Evolutionary conservation across 148 eudicot species (phyloP).

Genomic region (Vaccinium darrowii): DNA sequence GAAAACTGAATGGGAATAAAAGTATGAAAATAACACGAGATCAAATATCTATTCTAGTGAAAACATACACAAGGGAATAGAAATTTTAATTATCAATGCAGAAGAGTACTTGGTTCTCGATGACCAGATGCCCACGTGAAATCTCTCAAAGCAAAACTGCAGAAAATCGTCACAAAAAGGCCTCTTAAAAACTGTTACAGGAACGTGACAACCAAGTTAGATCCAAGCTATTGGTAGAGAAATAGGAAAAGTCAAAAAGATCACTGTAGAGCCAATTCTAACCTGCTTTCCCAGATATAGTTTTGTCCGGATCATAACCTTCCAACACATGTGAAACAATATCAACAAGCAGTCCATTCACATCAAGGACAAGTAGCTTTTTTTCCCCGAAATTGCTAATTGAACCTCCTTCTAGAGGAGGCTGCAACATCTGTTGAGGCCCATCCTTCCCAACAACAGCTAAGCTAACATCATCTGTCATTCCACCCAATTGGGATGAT

Average conservation of each 20-base stretch:
- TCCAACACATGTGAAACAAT: conserved; percentile 32
- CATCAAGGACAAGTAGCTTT: conserved; percentile 85
- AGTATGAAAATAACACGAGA: neutral
- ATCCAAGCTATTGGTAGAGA: neutral
- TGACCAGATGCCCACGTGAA: conserved; percentile 82
- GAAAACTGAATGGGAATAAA: neutral
- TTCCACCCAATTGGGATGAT: conserved; percentile 14
- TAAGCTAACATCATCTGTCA: conserved; percentile 18
- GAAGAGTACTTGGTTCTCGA: conserved; percentile 65
- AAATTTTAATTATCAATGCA: neutral
- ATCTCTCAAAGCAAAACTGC: conserved; percentile 73
- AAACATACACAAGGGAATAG: conserved; percentile 1
- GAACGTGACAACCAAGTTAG: conserved; percentile 22
- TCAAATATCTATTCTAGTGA: neutral
- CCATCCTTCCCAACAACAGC: conserved; percentile 11
- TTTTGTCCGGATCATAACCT: conserved; percentile 36
- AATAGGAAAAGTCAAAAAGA: neutral
- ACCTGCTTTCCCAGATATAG: conserved; percentile 65
- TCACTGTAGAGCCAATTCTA: neutral
- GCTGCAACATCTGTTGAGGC: conserved; percentile 11
- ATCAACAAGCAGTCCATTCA: conserved; percentile 80
- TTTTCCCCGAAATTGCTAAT: conserved; percentile 17
- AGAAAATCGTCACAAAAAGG: conserved; percentile 78
- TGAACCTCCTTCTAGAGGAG: conserved; percentile 13
- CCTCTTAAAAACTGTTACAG: conserved; percentile 70